These are phyloP conservation scores for Diaporthe ilicicola DNA, from an alignment of 2,329 filamentous ascomycete species.

Conservation along the genomic window DNA sequence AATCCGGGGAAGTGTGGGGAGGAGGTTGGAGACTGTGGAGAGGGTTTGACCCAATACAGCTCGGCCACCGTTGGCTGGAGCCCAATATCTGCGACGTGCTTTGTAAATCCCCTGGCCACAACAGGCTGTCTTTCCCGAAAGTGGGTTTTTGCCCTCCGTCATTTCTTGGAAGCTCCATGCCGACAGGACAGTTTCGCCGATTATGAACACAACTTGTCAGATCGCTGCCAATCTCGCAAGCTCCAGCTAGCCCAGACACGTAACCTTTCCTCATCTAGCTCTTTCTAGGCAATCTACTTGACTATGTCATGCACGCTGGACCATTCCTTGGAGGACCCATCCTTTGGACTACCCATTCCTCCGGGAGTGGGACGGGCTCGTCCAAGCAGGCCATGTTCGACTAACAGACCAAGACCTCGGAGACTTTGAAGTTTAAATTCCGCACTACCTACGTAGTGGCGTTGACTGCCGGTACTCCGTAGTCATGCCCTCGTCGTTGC, in stretches of 20 bases:
- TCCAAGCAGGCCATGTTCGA: background rate
- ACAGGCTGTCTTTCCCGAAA: conserved; percentile 9
- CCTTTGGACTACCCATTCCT: background rate
- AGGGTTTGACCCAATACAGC: background rate
- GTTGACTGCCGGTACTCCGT: too few relatives aligned
- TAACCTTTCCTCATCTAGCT: background rate
- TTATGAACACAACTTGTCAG: background rate
- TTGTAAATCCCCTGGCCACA: conserved; percentile 7
- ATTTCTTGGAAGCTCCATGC: background rate
- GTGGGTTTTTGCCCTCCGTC: background rate
- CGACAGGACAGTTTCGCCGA: background rate
- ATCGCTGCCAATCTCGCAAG: background rate
- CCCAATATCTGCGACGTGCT: background rate
- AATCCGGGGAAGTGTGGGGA: conserved; percentile 15
- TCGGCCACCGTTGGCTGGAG: background rate
- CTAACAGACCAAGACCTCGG: background rate
- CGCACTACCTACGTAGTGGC: too few relatives aligned
- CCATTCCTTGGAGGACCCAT: background rate
- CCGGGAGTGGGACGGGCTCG: background rate
- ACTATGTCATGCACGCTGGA: background rate
- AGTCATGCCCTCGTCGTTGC: too few relatives aligned
- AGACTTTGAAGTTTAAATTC: background rate
- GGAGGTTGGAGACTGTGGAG: background rate
- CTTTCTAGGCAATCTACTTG: background rate
- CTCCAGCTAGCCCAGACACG: background rate